A percentile compares a stretch with the other conserved stretches of the same genome.
Conservation (phyloP, 2,329 filamentous ascomycete genomes). For the Arthroderma sp. region DNA sequence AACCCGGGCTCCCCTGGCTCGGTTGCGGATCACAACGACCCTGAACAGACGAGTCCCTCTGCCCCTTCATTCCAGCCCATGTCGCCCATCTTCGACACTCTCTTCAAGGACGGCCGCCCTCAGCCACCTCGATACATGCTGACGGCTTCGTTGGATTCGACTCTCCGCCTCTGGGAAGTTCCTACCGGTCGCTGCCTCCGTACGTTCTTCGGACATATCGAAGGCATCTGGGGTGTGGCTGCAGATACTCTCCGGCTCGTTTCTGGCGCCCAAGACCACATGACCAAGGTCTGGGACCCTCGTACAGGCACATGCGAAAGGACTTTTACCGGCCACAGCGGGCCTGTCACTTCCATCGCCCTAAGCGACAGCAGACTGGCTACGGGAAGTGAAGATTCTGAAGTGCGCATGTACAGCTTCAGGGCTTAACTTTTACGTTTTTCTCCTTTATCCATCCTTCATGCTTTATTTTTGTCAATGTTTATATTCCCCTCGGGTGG, state of each 20-base stretch:
- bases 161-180: conserved; percentile 86
- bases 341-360: conserved; percentile 84
- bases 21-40: conserved; percentile 11
- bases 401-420: conserved; percentile 55
- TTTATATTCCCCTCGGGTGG: no score
- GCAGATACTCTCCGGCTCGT: conserved; percentile 82
- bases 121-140: conserved; percentile 82
- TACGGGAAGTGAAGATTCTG: conserved; percentile 85
- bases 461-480: background rate
- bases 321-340: conserved; percentile 80
- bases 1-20: conserved; percentile 5
- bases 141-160: conserved; percentile 80
- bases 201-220: conserved; percentile 92
- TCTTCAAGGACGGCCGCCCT: conserved; percentile 50
- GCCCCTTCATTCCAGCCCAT: conserved; percentile 14
- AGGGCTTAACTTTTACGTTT: conserved; percentile 1
- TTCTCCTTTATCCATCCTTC: background rate
- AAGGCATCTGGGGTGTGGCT: conserved; percentile 87
- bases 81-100: conserved; percentile 19
- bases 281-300: conserved; percentile 94
- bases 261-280: conserved; percentile 80
- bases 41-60: conserved; percentile 9
- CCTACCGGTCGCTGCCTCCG: conserved; percentile 67
- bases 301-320: conserved; percentile 81
- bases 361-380: conserved; percentile 81